phyloP scores from a whole-genome alignment of 2,329 filamentous ascomycete species.

The Stemphylium lycopersici region DNA sequence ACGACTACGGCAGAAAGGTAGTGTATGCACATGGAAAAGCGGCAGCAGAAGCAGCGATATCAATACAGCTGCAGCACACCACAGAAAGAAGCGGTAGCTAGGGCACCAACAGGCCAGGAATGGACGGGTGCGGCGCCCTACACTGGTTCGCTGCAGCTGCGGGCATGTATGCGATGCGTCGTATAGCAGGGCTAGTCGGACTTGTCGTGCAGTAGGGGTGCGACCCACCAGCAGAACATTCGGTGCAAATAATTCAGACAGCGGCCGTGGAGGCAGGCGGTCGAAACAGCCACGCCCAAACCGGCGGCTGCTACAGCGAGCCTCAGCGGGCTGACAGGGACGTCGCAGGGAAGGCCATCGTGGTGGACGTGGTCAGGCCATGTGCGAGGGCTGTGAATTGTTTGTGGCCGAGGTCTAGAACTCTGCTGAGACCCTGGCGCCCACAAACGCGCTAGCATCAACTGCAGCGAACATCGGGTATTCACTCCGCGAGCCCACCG shows the following conservation, averaged over 20 bases:
- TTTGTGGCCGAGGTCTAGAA: slow-evolving; percentile 12
- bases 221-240: no score
- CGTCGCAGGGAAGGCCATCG: not conserved
- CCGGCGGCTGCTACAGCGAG: no score
- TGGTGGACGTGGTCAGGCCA: slow-evolving; percentile 2
- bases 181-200: slow-evolving; percentile 1
- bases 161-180: slow-evolving; percentile 1
- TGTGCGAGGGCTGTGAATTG: slow-evolving; percentile 2
- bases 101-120: not conserved
- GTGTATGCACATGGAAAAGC: no score
- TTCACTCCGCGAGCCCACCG: slow-evolving; percentile 9
- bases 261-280: no score
- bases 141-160: slow-evolving; percentile 3
- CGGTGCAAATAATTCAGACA: no score
- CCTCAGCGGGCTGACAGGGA: not conserved
- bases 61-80: not conserved
- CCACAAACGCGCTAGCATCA: slow-evolving; percentile 7
- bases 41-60: no score
- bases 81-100: not conserved
- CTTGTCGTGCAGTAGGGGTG: not conserved
- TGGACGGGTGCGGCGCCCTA: slow-evolving; percentile 4
- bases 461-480: slow-evolving; percentile 15
- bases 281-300: no score
- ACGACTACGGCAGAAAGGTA: no score
- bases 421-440: slow-evolving; percentile 7